phyloP scores from a whole-genome alignment of 768 basidiomycete species.

The Mycena epipterygia region DNA sequence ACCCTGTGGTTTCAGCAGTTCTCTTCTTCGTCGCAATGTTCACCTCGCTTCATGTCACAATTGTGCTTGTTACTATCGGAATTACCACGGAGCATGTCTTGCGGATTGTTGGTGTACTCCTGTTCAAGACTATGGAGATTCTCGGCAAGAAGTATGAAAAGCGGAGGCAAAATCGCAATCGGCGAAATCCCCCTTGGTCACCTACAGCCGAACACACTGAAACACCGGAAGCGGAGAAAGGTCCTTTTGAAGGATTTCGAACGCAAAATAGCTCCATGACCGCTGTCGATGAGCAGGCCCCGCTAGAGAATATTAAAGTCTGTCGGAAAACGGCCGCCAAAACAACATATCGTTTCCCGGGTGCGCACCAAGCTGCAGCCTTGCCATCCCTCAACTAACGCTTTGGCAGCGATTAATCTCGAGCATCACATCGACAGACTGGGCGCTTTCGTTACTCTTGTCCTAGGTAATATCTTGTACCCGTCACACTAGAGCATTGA shows the following conservation, averaged over 20 bases:
- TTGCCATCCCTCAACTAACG: background rate
- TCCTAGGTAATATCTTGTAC: conserved; percentile 33
- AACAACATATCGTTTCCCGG: conserved; percentile 12
- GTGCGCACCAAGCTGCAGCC: background rate
- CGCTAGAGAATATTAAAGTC: conserved; percentile 22
- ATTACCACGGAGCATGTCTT: conserved; percentile 27
- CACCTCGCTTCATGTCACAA: conserved; percentile 34
- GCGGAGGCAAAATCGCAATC: background rate
- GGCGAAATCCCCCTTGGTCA: conserved; percentile 2
- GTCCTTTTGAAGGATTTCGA: background rate
- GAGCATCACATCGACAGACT: conserved; percentile 50
- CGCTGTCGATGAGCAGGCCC: conserved; percentile 29
- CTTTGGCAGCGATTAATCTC: conserved; percentile 47
- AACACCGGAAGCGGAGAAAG: background rate
- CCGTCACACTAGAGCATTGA: background rate
- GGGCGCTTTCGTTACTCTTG: conserved; percentile 49
- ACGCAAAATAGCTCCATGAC: conserved; percentile 34
- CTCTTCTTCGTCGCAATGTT: conserved; percentile 35
- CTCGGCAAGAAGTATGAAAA: conserved; percentile 27
- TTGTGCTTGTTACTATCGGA: conserved; percentile 27
- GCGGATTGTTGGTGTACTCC: conserved; percentile 32
- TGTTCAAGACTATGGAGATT: conserved; percentile 33
- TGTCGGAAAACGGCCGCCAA: conserved; percentile 18
- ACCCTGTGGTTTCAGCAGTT: conserved; percentile 18
- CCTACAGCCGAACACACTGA: background rate